Percentiles rank a stretch among this genome's conserved stretches.
Conservation (phyloP, 352 stramenopile species). For the Phytophthora hibernalis region DNA sequence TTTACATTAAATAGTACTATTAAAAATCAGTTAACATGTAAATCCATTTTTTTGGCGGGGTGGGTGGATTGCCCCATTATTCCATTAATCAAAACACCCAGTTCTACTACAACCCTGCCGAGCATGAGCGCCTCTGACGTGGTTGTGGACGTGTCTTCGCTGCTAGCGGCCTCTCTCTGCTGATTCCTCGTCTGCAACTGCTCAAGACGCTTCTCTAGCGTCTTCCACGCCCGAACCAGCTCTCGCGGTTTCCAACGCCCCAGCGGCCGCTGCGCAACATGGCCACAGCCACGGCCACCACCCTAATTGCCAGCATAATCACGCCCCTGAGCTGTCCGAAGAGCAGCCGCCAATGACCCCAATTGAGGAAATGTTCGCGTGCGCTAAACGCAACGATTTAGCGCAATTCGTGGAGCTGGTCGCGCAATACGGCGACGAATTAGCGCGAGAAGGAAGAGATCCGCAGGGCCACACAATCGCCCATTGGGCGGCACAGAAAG, state of each 20-base stretch:
- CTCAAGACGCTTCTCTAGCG: neutral
- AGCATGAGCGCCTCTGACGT: constrained; percentile 33
- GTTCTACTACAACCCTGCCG: no score
- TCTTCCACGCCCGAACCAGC: constrained; percentile 8
- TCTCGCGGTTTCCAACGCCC: neutral
- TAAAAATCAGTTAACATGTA: no score
- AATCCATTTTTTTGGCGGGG: no score
- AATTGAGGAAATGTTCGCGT: constrained; percentile 71
- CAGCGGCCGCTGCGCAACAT: constrained; percentile 20
- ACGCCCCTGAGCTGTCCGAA: constrained; percentile 6
- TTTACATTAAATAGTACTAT: no score
- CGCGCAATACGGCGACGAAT: constrained; percentile 43
- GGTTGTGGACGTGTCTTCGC: constrained; percentile 35
- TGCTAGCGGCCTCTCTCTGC: constrained; percentile 2
- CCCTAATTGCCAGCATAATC: constrained; percentile 28
- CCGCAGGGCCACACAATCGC: constrained; percentile 71
- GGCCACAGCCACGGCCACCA: constrained; percentile 34
- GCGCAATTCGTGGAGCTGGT: constrained; percentile 60
- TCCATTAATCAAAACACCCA: no score
- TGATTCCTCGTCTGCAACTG: neutral
- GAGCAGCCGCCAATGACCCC: constrained; percentile 42
- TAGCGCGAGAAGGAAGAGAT: constrained; percentile 53
- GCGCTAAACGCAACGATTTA: constrained; percentile 68
- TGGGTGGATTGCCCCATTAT: no score
- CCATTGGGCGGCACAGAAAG: constrained; percentile 76